A percentile compares a stretch with the other conserved stretches of the same genome.
These are phyloP conservation scores for Aspergillus baeticus DNA, from an alignment of 495 filamentous ascomycete genomes.

Conservation along the genomic window DNA sequence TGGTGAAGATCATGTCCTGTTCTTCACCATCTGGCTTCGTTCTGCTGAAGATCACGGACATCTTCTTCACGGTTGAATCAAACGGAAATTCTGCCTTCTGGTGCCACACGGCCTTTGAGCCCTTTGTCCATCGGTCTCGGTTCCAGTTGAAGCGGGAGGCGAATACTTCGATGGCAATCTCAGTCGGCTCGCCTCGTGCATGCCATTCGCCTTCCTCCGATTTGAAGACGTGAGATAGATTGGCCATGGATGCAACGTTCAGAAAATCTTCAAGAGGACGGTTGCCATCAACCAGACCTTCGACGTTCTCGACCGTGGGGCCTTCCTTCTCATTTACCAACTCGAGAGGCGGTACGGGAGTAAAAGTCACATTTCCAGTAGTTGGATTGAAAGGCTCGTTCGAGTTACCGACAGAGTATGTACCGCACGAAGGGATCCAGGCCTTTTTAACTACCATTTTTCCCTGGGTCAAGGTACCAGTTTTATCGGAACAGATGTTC, in stretches of 20 bases:
- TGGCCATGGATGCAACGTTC: constrained; percentile 55
- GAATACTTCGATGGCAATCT: constrained; percentile 63
- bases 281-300: too few relatives aligned
- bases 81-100: constrained; percentile 58
- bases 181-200: constrained; percentile 58
- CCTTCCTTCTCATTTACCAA: neutral
- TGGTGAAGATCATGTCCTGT: constrained; percentile 57
- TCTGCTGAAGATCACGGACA: constrained; percentile 30
- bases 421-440: neutral
- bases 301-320: too few relatives aligned
- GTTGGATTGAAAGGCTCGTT: neutral
- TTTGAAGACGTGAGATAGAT: constrained; percentile 55
- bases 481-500: neutral
- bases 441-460: neutral
- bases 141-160: constrained; percentile 55
- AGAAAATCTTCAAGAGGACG: constrained; percentile 51
- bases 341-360: neutral
- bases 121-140: constrained; percentile 41
- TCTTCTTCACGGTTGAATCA: constrained; percentile 59
- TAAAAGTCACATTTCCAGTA: neutral
- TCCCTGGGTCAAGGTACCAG: neutral
- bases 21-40: constrained; percentile 18
- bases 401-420: neutral
- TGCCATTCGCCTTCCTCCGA: constrained; percentile 43
- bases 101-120: constrained; percentile 42